Base-by-base conservation (phyloP, 345 rosid species). In the Pistacia integerrima region DNA sequence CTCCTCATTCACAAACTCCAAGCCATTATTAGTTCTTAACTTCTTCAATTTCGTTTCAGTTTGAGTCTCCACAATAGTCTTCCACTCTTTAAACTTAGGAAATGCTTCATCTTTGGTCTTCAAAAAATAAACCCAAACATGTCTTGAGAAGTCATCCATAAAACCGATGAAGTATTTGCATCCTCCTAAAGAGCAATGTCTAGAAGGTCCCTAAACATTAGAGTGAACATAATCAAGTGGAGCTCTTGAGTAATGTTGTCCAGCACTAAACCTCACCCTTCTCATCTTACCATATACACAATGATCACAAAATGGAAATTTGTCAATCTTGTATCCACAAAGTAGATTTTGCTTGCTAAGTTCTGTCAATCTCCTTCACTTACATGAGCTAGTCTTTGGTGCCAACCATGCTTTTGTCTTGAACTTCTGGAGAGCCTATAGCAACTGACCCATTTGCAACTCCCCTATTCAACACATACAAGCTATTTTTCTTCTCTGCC, bases 101-200 rank as follows among this genome's bases (percentile, higher is more conserved):
- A 77, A 69, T 1, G 7, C 25, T 0, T 77, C 0, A 62, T 46
- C n/a, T 22, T 72, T 72, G 3, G 38, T 52, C 62, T 64, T 77
- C 22, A 65, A 17, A 18, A 46, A 16, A 58, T 59, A 60, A 0
- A 76, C 49, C 69, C 20, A 76, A 1, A 67, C 11, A 12, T 75
- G 55, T 25, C 14, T 30, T 4, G 22, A 70, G 5, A 38, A 68
- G 9, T 76, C 73, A 25, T 76, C 66, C 1, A 57, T 44, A 4
- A 68, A 8, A 0, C 56, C 11, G 14, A 76, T 18, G 7, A 76
- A 33, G 0, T 67, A 76, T 4, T 9, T 60, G 1, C 3, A 18
- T 13, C 25, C 25, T 25, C 0, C 0, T 25, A 25, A 25, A 25
- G 25, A 25, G 25, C 3, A 2, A 1, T 12, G 4, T 25, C 25